These are phyloP conservation scores for Lanmaoa pseudosensibilis DNA, from an alignment of 768 basidiomycete species.

Conservation along the genomic window DNA sequence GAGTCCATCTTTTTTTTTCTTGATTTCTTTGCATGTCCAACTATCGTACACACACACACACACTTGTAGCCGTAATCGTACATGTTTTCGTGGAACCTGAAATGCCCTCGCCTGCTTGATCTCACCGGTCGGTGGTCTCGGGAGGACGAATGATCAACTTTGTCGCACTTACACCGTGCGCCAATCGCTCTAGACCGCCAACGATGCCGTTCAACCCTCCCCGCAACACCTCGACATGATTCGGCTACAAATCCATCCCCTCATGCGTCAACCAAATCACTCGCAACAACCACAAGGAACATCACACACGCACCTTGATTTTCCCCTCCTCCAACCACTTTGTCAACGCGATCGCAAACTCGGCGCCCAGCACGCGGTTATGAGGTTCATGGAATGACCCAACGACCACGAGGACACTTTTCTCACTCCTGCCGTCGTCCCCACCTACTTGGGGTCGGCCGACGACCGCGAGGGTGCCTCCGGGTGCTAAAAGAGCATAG, in stretches of 20 bases:
- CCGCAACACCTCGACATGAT: conserved; percentile 37
- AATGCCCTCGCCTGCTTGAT: neutral
- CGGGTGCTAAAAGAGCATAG: conserved; percentile 29
- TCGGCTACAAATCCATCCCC: conserved; percentile 30
- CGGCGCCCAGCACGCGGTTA: conserved; percentile 4
- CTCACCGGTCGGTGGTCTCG: neutral
- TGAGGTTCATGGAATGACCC: conserved; percentile 5
- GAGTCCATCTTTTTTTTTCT: neutral
- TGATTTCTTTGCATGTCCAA: neutral
- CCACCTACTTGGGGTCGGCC: neutral
- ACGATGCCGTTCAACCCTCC: conserved; percentile 38
- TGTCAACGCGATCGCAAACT: conserved; percentile 10
- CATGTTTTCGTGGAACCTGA: neutral
- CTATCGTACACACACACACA: neutral
- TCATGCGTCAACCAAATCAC: neutral
- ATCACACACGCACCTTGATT: conserved; percentile 17
- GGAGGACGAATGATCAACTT: conserved; percentile 36
- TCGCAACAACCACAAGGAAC: neutral
- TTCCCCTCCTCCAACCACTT: conserved; percentile 15
- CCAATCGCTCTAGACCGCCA: conserved; percentile 33
- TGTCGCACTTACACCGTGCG: conserved; percentile 36
- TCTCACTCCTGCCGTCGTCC: conserved; percentile 1
- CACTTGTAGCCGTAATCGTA: conserved; percentile 4
- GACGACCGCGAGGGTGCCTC: conserved; percentile 29
- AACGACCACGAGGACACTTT: neutral